Conservation (phyloP, 2,329 filamentous ascomycete species). For the Bertia moriformis region DNA sequence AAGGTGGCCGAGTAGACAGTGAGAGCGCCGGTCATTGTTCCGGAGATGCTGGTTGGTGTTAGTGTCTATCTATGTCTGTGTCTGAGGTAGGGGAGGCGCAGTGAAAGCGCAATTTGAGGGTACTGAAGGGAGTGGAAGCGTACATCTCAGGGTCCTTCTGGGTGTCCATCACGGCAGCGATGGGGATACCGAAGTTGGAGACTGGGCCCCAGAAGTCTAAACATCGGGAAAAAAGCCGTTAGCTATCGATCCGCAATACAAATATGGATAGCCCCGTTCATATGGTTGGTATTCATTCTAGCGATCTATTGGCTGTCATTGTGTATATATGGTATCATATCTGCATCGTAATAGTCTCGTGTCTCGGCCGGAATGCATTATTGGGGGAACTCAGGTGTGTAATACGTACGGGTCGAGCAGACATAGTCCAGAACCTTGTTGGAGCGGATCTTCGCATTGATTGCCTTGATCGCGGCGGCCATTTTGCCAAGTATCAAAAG, state of each 20-base stretch:
- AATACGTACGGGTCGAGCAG: conserved; percentile 36
- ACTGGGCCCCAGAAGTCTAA: conserved; percentile 37
- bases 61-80: conserved; percentile 1
- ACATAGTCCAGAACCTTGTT: conserved; percentile 35
- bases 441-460: conserved; percentile 39
- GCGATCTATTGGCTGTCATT: no score
- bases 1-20: conserved; percentile 47
- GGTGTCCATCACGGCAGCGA: conserved; percentile 35
- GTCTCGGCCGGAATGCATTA: no score
- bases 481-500: no score
- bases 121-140: no score
- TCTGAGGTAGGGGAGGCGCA: background rate
- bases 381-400: no score
- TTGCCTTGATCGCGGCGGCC: conserved; percentile 34
- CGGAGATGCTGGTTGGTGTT: conserved; percentile 38
- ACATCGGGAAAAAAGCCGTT: conserved; percentile 4
- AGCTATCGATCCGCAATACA: conserved; percentile 1
- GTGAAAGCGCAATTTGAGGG: no score
- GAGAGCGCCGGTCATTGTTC: conserved; percentile 46
- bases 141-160: conserved; percentile 36
- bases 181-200: conserved; percentile 35
- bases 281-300: no score
- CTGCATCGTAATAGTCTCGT: no score
- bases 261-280: no score
- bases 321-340: no score